phyloP scores from a whole-genome alignment of 371 early-diverging fungal genomes.

The Dinochytrium kinnereticum region DNA sequence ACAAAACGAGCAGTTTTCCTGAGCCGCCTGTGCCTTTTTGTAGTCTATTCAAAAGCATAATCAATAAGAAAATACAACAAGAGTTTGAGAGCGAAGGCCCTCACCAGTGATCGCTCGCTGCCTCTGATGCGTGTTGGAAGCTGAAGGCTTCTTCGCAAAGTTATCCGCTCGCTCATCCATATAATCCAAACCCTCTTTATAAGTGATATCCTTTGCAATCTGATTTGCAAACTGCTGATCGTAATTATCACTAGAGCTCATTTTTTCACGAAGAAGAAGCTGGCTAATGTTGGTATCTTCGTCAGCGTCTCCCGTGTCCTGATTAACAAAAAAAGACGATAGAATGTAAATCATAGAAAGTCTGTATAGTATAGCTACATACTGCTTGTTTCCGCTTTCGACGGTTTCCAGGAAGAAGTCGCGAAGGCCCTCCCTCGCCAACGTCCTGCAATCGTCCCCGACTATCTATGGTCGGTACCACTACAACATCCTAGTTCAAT shows the following conservation, averaged over 20 bases:
- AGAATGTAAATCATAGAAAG: background rate
- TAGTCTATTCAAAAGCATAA: constrained; percentile 57
- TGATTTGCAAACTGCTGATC: constrained; percentile 76
- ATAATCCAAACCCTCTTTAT: constrained; percentile 72
- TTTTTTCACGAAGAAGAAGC: constrained; percentile 71
- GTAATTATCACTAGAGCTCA: constrained; percentile 53
- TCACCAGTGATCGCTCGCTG: constrained; percentile 66
- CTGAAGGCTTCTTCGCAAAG: constrained; percentile 56
- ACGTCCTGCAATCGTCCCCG: constrained; percentile 59
- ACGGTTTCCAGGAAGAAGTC: constrained; percentile 25
- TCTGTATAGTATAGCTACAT: constrained; percentile 43
- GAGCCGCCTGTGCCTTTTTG: constrained; percentile 66
- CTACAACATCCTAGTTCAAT: constrained; percentile 24
- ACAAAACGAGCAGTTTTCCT: constrained; percentile 79
- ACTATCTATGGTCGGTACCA: constrained; percentile 71
- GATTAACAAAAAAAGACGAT: constrained; percentile 11
- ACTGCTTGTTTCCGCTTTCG: constrained; percentile 40
- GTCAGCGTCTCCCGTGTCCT: constrained; percentile 60
- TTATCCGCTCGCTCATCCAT: constrained; percentile 89
- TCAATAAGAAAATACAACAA: background rate
- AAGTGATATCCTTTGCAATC: constrained; percentile 77
- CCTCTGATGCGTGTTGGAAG: constrained; percentile 62
- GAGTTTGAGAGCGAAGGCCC: background rate
- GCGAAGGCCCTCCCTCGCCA: constrained; percentile 20
- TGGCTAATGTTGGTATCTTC: constrained; percentile 64